Conservation (phyloP, 371 early-diverging fungal species). For the Apophysomyces trapeziformis region DNA sequence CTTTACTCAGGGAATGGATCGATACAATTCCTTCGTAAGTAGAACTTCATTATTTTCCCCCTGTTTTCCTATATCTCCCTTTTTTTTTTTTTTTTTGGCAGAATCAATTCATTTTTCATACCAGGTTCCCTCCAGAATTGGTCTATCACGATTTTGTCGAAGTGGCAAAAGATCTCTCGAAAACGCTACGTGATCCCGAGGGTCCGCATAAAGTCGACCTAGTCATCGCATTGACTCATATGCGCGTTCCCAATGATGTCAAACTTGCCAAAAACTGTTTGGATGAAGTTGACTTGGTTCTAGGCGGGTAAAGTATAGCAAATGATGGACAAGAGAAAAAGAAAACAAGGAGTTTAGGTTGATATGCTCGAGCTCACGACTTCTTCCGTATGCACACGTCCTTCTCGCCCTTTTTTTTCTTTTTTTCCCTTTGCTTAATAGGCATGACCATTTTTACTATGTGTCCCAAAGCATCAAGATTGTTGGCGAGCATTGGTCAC, state of each 20-base stretch:
- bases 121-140: conserved; percentile 57
- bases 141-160: conserved; percentile 56
- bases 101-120: not conserved
- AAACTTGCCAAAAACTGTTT: conserved; percentile 47
- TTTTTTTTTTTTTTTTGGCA: not conserved
- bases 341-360: not conserved
- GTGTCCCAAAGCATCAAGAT: conserved; percentile 50
- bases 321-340: not conserved
- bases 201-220: conserved; percentile 49
- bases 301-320: conserved; percentile 51
- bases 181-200: conserved; percentile 35
- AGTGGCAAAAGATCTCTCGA: conserved; percentile 45
- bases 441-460: conserved; percentile 70
- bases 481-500: conserved; percentile 34
- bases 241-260: conserved; percentile 67
- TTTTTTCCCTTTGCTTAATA: conserved; percentile 10
- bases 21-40: conserved; percentile 60
- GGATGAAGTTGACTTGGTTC: conserved; percentile 60
- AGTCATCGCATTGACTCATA: conserved; percentile 68
- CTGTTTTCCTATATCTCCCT: too few relatives aligned
- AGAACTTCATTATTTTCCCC: not conserved
- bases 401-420: too few relatives aligned
- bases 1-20: conserved; percentile 57
- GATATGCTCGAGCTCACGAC: too few relatives aligned
- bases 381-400: too few relatives aligned